Conservation (phyloP, 139 green algal genomes). For the Parachlorella kessleri region DNA sequence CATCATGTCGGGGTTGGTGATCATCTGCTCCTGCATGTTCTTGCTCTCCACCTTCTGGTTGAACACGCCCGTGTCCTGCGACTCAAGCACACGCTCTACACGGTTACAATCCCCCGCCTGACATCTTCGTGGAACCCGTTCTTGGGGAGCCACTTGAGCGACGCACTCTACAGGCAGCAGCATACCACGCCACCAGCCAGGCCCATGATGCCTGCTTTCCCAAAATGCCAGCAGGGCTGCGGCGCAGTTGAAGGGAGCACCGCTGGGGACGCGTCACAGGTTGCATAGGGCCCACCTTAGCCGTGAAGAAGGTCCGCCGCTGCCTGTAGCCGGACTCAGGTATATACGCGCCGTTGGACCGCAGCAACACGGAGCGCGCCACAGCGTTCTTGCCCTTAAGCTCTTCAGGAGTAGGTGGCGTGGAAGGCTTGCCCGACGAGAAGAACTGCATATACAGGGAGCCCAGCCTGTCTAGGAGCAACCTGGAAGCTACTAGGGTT, state of each 20-base stretch:
- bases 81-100: background rate
- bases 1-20: slow-evolving; percentile 87
- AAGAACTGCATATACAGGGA: background rate
- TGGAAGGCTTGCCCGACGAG: background rate
- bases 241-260: too few species aligned
- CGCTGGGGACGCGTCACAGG: too few species aligned
- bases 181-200: too few species aligned
- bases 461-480: too few species aligned
- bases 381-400: slow-evolving; percentile 67
- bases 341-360: slow-evolving; percentile 44
- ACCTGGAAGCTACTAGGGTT: too few species aligned
- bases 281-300: slow-evolving; percentile 52
- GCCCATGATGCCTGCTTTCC: too few species aligned
- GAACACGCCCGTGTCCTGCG: slow-evolving; percentile 71
- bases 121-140: too few species aligned
- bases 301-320: slow-evolving; percentile 71
- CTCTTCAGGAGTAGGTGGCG: slow-evolving; percentile 49
- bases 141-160: too few species aligned
- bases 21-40: slow-evolving; percentile 83
- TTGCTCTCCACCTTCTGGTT: slow-evolving; percentile 56
- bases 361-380: slow-evolving; percentile 56
- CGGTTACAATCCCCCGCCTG: too few species aligned
- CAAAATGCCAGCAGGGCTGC: too few species aligned
- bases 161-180: too few species aligned
- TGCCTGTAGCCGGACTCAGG: slow-evolving; percentile 61